These are phyloP conservation scores for Phytophthora tubulina DNA, from an alignment of 352 stramenopile genomes.

Conservation along the genomic window DNA sequence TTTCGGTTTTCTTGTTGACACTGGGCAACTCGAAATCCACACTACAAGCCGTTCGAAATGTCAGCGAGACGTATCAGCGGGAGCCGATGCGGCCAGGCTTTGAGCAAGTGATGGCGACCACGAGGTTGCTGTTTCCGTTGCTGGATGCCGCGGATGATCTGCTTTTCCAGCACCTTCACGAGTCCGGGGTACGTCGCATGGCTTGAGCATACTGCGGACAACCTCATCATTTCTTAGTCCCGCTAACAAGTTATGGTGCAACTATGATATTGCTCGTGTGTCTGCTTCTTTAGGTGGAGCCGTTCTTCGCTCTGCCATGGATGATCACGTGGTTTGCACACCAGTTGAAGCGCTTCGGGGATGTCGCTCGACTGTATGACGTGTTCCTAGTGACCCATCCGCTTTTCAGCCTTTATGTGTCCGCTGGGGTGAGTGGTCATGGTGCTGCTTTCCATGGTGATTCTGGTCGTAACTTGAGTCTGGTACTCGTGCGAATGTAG, in stretches of 20 bases:
- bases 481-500: constrained; percentile 20
- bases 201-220: not conserved
- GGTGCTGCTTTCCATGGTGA: not conserved
- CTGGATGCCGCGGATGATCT: constrained; percentile 68
- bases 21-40: constrained; percentile 75
- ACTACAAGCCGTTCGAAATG: constrained; percentile 69
- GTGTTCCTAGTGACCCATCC: constrained; percentile 94
- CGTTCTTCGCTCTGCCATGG: constrained; percentile 94
- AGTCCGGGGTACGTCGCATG: constrained; percentile 57
- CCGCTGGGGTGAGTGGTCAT: constrained; percentile 66
- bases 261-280: constrained; percentile 2
- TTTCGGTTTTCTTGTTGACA: constrained; percentile 85
- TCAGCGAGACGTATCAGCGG: constrained; percentile 91
- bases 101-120: constrained; percentile 74
- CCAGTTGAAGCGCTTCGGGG: constrained; percentile 86
- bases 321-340: constrained; percentile 97
- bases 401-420: constrained; percentile 93
- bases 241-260: constrained; percentile 46
- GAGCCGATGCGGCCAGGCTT: constrained; percentile 91
- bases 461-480: not conserved
- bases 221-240: constrained; percentile 13
- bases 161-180: constrained; percentile 72
- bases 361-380: constrained; percentile 94
- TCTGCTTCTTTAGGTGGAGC: constrained; percentile 78
- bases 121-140: constrained; percentile 74